These are phyloP conservation scores for Exophiala dermatitidis DNA, from an alignment of 2,329 filamentous ascomycete genomes.

Conservation along the genomic window DNA sequence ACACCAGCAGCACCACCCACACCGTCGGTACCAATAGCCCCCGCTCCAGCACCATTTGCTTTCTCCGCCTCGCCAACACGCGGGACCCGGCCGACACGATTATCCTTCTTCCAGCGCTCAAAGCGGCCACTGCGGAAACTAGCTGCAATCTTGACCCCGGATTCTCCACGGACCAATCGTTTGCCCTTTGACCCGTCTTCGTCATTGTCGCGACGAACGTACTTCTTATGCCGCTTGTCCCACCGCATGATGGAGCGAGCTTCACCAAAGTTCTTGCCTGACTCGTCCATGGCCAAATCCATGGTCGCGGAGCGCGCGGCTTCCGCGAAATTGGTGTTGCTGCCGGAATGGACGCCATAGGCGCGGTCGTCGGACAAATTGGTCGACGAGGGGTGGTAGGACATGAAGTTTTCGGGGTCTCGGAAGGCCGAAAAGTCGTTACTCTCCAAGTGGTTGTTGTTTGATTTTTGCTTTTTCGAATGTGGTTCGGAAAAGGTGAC, in stretches of 20 bases:
- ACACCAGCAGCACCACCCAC: constrained; percentile 9
- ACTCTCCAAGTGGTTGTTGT: constrained; percentile 46
- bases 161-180: constrained; percentile 77
- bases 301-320: constrained; percentile 82
- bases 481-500: constrained; percentile 57
- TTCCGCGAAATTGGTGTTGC: constrained; percentile 70
- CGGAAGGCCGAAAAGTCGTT: constrained; percentile 52
- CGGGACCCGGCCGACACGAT: constrained; percentile 71
- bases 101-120: constrained; percentile 81
- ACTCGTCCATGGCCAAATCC: constrained; percentile 82
- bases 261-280: constrained; percentile 68
- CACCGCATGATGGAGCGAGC: constrained; percentile 75
- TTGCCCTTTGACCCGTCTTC: constrained; percentile 70
- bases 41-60: constrained; percentile 31
- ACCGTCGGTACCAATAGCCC: not conserved
- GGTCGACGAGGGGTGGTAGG: constrained; percentile 74
- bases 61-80: constrained; percentile 73
- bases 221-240: constrained; percentile 96
- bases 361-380: constrained; percentile 83
- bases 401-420: constrained; percentile 91
- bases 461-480: constrained; percentile 32
- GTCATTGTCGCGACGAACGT: constrained; percentile 85
- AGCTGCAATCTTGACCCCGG: constrained; percentile 90
- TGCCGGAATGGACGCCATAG: constrained; percentile 85
- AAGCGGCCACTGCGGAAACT: constrained; percentile 89